phyloP scores from a whole-genome alignment of 129 eudicot species.

The Dittrichia graveolens region DNA sequence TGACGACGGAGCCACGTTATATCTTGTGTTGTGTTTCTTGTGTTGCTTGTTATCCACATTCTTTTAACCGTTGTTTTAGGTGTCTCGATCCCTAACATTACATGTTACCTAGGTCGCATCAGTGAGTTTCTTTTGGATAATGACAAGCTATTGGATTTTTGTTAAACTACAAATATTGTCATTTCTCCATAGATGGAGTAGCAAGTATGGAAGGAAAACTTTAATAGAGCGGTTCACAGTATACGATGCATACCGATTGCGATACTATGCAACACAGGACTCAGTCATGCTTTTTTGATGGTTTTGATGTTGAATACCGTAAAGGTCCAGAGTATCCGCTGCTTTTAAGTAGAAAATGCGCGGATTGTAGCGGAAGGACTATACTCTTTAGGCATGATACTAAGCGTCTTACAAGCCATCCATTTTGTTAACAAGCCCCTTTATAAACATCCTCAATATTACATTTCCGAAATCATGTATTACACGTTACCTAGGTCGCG shows the following conservation, averaged over 20 bases:
- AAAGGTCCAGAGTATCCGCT: conserved; percentile 25
- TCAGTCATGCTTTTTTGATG: conserved; percentile 11
- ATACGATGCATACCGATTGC: neutral
- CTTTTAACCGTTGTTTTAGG: too few relatives aligned
- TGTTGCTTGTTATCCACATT: too few relatives aligned
- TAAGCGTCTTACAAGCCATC: conserved; percentile 21
- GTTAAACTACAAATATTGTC: conserved; percentile 27
- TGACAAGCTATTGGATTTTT: conserved; percentile 7
- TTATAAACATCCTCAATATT: neutral
- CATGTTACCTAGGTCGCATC: neutral
- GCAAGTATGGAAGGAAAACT: conserved; percentile 32
- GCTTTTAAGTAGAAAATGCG: conserved; percentile 41
- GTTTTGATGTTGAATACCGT: conserved; percentile 21
- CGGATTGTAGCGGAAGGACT: conserved; percentile 23
- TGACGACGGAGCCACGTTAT: too few relatives aligned
- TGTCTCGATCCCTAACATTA: too few relatives aligned
- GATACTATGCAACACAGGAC: neutral
- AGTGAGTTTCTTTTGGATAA: too few relatives aligned
- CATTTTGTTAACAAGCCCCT: conserved; percentile 6
- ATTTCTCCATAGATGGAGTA: conserved; percentile 31
- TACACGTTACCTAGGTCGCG: neutral
- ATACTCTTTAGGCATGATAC: conserved; percentile 11
- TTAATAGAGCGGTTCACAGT: conserved; percentile 23
- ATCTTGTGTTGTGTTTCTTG: too few relatives aligned
- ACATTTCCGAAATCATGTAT: too few relatives aligned